Evolutionary conservation across 31 red algal genomes (phyloP).

Genomic region (Asparagopsis taxiformis): DNA sequence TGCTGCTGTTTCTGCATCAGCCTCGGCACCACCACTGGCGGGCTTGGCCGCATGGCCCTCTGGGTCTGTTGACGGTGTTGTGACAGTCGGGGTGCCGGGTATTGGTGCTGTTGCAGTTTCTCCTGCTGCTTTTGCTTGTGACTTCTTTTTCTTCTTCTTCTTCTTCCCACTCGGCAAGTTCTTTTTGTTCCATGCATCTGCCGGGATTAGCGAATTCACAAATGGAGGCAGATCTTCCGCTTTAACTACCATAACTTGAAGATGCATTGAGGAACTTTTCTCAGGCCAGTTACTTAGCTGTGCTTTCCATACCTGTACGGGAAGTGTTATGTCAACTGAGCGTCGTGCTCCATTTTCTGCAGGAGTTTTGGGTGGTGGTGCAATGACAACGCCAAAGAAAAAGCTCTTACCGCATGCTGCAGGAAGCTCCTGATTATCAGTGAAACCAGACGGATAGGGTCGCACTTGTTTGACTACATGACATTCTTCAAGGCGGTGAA

Average conservation of each 20-base stretch:
- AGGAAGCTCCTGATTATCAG: slow-evolving; percentile 33
- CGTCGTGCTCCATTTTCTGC: slow-evolving; percentile 34
- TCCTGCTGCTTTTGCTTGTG: slow-evolving; percentile 8
- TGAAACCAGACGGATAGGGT: slow-evolving; percentile 63
- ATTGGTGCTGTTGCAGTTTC: neutral
- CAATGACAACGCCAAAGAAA: slow-evolving; percentile 60
- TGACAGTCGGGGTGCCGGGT: neutral
- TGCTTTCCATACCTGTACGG: slow-evolving; percentile 53
- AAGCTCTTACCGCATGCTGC: slow-evolving; percentile 70
- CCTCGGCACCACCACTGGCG: neutral
- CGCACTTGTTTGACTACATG: slow-evolving; percentile 47
- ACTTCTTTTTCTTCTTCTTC: slow-evolving; percentile 58
- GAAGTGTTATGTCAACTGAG: slow-evolving; percentile 58
- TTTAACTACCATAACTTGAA: slow-evolving; percentile 38
- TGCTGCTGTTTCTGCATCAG: neutral
- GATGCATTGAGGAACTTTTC: slow-evolving; percentile 64
- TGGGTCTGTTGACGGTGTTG: neutral
- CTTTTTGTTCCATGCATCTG: neutral
- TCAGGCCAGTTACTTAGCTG: slow-evolving; percentile 50
- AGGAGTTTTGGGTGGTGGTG: slow-evolving; percentile 10
- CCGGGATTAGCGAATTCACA: slow-evolving; percentile 24
- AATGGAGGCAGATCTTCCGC: slow-evolving; percentile 27
- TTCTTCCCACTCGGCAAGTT: slow-evolving; percentile 5
- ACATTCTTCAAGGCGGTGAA: slow-evolving; percentile 77
- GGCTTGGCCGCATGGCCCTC: neutral